A percentile compares a stretch with the other conserved stretches of the same genome.
Evolutionary conservation across 306 rosid genomes (phyloP).

Genomic region (Cyclanthera cordifolia): DNA sequence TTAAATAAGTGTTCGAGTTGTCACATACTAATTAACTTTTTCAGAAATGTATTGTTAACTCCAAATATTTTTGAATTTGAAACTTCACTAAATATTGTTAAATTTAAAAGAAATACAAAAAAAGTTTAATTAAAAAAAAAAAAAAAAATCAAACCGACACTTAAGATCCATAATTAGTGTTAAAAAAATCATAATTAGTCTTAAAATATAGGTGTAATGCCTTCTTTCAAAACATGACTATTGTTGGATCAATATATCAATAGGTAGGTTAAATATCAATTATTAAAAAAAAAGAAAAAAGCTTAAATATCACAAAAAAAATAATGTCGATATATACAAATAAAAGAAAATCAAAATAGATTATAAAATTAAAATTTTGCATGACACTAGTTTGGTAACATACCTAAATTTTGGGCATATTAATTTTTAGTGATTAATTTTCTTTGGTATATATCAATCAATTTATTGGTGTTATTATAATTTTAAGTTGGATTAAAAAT

Average conservation of each 20-base stretch:
- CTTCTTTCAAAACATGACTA: neutral
- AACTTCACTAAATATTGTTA: too few species aligned
- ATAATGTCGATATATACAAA: neutral
- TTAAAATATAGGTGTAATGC: neutral
- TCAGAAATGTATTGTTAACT: too few species aligned
- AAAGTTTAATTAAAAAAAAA: too few species aligned
- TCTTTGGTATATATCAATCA: neutral
- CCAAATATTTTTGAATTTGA: too few species aligned
- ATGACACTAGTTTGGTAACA: neutral
- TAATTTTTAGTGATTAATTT: neutral
- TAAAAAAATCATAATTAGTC: neutral
- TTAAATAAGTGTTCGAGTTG: too few species aligned
- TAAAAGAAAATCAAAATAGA: neutral
- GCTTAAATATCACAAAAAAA: neutral
- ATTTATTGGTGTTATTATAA: neutral
- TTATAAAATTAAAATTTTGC: neutral
- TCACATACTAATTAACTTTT: too few species aligned
- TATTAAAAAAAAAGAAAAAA: neutral
- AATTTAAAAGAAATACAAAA: too few species aligned
- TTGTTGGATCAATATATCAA: neutral
- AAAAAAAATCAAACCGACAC: neutral
- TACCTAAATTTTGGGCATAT: constrained; percentile 1
- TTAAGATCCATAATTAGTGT: neutral
- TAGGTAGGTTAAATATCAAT: neutral
- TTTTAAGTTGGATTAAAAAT: constrained; percentile 4